Conservation (phyloP, 345 rosid genomes). For the Euphorbia pulcherrima region DNA sequence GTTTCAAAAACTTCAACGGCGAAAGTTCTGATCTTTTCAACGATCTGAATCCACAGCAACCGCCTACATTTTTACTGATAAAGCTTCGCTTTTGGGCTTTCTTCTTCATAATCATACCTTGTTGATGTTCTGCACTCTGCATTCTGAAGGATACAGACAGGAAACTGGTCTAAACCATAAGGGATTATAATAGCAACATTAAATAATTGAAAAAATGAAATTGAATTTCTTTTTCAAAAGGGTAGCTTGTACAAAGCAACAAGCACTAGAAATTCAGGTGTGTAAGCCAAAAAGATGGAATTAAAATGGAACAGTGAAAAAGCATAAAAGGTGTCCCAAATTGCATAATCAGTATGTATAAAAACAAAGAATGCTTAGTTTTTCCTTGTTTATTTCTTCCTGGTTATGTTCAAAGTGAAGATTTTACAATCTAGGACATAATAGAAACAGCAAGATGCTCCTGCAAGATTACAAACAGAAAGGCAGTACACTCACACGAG, state of each 20-base stretch:
- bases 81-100: constrained; percentile 8
- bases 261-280: background rate
- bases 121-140: background rate
- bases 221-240: constrained; percentile 3
- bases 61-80: constrained; percentile 9
- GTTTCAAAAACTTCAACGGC: constrained; percentile 44
- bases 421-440: constrained; percentile 7
- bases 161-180: background rate
- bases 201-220: background rate
- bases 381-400: constrained; percentile 1
- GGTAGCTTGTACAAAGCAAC: constrained; percentile 4
- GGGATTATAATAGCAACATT: background rate
- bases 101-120: constrained; percentile 21
- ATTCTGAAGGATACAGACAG: background rate
- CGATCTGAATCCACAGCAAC: constrained; percentile 47
- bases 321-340: background rate
- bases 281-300: background rate
- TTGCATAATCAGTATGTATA: background rate
- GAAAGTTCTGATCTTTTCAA: constrained; percentile 41
- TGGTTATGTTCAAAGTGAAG: background rate
- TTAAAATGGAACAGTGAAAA: background rate
- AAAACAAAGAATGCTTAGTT: background rate
- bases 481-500: background rate
- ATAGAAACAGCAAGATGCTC: constrained; percentile 27
- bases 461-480: constrained; percentile 28